Evolutionary conservation across 1,139 yeast species (phyloP).

Genomic region (Blastobotrys serpentis): DNA sequence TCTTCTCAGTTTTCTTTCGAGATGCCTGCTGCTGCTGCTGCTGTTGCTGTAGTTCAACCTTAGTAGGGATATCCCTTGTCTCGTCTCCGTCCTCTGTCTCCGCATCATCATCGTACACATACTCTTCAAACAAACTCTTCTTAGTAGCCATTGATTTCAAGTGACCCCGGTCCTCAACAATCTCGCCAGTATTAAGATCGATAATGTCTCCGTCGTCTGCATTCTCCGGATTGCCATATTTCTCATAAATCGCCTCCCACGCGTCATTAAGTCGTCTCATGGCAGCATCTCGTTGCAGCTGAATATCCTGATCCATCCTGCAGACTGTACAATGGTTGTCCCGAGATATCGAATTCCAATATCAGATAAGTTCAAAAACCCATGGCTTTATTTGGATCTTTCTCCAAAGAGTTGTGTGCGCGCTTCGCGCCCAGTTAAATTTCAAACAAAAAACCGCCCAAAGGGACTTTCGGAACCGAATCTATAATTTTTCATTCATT

Average conservation of each 20-base stretch:
- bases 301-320: neutral
- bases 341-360: no score
- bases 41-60: no score
- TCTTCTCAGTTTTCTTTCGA: no score
- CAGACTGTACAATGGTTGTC: neutral
- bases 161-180: constrained; percentile 65
- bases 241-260: constrained; percentile 58
- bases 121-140: constrained; percentile 11
- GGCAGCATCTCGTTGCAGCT: constrained; percentile 9
- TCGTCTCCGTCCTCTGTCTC: no score
- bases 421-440: neutral
- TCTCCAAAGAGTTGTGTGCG: no score
- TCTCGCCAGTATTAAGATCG: constrained; percentile 60
- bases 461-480: no score
- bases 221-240: constrained; percentile 50
- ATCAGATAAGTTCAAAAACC: neutral
- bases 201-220: constrained; percentile 60
- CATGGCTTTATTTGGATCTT: no score
- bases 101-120: no score
- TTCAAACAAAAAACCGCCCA: no score
- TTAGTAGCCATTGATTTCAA: constrained; percentile 42
- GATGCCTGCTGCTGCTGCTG: neutral
- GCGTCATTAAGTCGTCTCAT: constrained; percentile 27
- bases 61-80: no score
- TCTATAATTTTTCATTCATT: no score